phyloP scores from a whole-genome alignment of 2,329 filamentous ascomycete genomes.

The Alternaria longipes region DNA sequence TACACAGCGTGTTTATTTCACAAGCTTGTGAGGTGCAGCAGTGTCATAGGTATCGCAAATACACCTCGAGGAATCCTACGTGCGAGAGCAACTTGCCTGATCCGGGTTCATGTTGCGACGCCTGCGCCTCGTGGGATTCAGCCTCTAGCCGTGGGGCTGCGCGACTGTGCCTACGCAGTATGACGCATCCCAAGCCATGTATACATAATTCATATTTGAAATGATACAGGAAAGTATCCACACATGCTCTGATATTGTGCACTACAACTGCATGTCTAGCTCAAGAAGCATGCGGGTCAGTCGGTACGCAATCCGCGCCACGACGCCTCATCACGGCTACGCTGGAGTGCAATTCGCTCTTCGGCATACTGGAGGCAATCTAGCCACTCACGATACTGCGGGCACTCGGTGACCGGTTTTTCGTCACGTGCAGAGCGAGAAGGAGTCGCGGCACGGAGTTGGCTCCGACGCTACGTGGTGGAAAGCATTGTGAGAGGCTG shows the following conservation, averaged over 20 bases:
- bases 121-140: slow-evolving; percentile 10
- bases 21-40: slow-evolving; percentile 5
- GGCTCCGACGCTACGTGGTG: slow-evolving; percentile 6
- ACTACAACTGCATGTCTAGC: slow-evolving; percentile 2
- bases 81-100: slow-evolving; percentile 7
- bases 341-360: slow-evolving; percentile 1
- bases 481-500: slow-evolving; percentile 1
- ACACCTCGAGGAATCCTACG: slow-evolving; percentile 8
- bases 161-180: slow-evolving; percentile 5
- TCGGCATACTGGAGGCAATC: slow-evolving; percentile 8
- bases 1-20: slow-evolving; percentile 2
- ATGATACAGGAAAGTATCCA: not conserved
- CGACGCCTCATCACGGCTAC: slow-evolving; percentile 8
- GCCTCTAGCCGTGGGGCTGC: slow-evolving; percentile 12
- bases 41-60: slow-evolving; percentile 2
- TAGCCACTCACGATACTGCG: slow-evolving; percentile 1
- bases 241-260: not conserved
- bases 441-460: slow-evolving; percentile 10
- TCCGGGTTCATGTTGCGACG: slow-evolving; percentile 16
- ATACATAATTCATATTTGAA: not conserved
- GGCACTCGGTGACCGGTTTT: slow-evolving; percentile 12
- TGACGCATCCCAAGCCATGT: slow-evolving; percentile 7
- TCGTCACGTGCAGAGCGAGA: slow-evolving; percentile 8
- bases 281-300: slow-evolving; percentile 8
- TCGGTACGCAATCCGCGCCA: slow-evolving; percentile 10